A percentile compares a stretch with the other conserved stretches of the same genome.
phyloP scores from a whole-genome alignment of 257 asterid genomes.

The Fraxinus pennsylvanica region DNA sequence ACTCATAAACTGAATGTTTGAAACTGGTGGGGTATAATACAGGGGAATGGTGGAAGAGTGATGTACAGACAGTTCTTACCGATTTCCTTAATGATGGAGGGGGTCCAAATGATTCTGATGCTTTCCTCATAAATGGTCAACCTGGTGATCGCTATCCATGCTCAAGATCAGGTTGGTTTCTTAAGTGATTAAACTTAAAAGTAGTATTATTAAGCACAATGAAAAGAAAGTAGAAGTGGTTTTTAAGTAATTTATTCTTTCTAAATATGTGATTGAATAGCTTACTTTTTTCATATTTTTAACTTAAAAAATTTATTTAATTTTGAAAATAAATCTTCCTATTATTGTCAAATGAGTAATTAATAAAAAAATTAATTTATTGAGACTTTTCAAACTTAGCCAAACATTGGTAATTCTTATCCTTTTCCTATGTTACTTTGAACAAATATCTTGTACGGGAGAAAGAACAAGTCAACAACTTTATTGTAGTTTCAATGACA shows the following conservation, averaged over 20 bases:
- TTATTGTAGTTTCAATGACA: too few relatives aligned
- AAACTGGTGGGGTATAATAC: neutral
- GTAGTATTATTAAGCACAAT: too few relatives aligned
- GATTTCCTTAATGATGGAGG: constrained; percentile 32
- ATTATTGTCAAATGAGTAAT: too few relatives aligned
- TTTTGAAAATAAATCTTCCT: too few relatives aligned
- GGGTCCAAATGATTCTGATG: constrained; percentile 37
- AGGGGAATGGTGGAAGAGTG: constrained; percentile 48
- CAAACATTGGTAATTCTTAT: neutral
- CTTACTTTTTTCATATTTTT: too few relatives aligned
- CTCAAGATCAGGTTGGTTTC: constrained; percentile 35
- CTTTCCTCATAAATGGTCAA: constrained; percentile 51
- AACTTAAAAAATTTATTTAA: too few relatives aligned
- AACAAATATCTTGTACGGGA: too few relatives aligned
- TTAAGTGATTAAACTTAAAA: neutral
- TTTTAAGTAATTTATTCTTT: too few relatives aligned
- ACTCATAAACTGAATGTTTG: neutral
- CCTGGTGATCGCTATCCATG: constrained; percentile 50
- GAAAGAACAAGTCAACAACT: too few relatives aligned
- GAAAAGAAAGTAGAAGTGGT: neutral
- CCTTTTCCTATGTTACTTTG: too few relatives aligned
- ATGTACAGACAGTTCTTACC: constrained; percentile 22
- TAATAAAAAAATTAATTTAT: neutral
- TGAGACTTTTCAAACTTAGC: neutral
- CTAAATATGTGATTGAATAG: too few relatives aligned